Evolutionary conservation across 306 rosid species (phyloP).

Genomic region (Quercus ilex): DNA sequence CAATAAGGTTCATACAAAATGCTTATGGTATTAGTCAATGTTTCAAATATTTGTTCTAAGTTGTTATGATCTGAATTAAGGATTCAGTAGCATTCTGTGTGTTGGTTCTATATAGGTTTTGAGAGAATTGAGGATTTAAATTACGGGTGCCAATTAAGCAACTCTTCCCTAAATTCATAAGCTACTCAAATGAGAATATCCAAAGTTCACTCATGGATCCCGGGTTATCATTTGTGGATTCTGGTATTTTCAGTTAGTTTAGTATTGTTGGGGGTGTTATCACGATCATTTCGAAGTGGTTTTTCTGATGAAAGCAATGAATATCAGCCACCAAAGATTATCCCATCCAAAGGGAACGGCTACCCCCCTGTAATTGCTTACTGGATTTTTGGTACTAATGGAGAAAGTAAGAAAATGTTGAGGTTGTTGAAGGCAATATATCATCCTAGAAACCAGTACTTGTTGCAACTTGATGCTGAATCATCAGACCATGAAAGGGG

Average conservation of each 20-base stretch:
- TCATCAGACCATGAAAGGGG: conserved; percentile 47
- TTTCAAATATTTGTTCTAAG: too few relatives aligned
- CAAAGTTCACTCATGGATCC: conserved; percentile 37
- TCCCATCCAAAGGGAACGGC: conserved; percentile 42
- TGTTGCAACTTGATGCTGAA: conserved; percentile 61
- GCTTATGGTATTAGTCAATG: too few relatives aligned
- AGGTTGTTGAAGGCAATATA: conserved; percentile 67
- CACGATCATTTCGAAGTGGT: conserved; percentile 37
- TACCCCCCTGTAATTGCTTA: conserved; percentile 65
- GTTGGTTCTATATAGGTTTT: neutral
- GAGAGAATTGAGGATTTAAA: neutral
- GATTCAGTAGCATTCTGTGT: neutral
- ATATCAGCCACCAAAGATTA: conserved; percentile 12
- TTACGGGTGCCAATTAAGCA: neutral
- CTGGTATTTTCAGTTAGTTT: conserved; percentile 26
- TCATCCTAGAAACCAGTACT: conserved; percentile 71
- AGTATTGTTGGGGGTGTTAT: conserved; percentile 36
- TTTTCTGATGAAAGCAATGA: conserved; percentile 22
- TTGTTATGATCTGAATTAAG: too few relatives aligned
- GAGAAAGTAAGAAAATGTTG: conserved; percentile 43
- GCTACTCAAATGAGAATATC: conserved; percentile 44
- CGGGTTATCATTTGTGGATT: conserved; percentile 38
- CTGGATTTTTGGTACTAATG: conserved; percentile 54
- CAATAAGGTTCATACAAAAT: too few relatives aligned
- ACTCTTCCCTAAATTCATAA: neutral